Base-by-base conservation (phyloP, 345 rosid species). In the Clarkia xantiana region DNA sequence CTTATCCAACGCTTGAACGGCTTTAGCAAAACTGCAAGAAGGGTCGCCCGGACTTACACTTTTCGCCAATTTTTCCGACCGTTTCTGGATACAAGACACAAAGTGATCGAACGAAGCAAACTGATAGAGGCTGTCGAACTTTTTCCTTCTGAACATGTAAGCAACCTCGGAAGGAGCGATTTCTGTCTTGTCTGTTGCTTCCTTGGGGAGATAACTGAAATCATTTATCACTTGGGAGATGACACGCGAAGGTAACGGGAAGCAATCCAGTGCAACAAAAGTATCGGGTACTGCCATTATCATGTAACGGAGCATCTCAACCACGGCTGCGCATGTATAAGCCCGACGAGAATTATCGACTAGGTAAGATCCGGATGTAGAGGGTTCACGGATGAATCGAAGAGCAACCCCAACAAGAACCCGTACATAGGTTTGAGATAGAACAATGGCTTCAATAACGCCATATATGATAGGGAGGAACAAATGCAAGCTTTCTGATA, bases 301-400 rank as follows among this genome's bases (percentile, higher is more conserved):
- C 76, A 93, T 70, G 64, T 87, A 93, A 42, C 80, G 86, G 58
- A 93, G 76, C 95, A 93, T 80, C 76, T 93, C 99, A 62, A 71
- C 72, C 44, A 87, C 57, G 16, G 99, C 97, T 68, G 94, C 79
- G 42, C 73, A 75, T 45, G 94, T 82, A 67, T 87, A 93, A 25
- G 94, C 95, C 67, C 95, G 76, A 54, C 94, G 79, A 47, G 99
- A 93, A 76, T 93, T 87, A 76, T 93, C 95, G 45, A 78, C 94
- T 46, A 84, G 78, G 77, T 84, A 89, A 13, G 94, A 84, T 69
- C 97, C 94, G 45, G 88, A 94, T 0, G 97, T 84, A 54, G 84
- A 84, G 64, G 95, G 88, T 69, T 84, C 88, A 1, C 76, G 69
- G 54, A 93, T 82, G 62, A 82, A 84, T 47, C 80, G 88, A 76